A percentile compares a stretch with the other conserved stretches of the same genome.
Evolutionary conservation across 73 alveolate genomes (phyloP).

Genomic region (Urostyla sp.): DNA sequence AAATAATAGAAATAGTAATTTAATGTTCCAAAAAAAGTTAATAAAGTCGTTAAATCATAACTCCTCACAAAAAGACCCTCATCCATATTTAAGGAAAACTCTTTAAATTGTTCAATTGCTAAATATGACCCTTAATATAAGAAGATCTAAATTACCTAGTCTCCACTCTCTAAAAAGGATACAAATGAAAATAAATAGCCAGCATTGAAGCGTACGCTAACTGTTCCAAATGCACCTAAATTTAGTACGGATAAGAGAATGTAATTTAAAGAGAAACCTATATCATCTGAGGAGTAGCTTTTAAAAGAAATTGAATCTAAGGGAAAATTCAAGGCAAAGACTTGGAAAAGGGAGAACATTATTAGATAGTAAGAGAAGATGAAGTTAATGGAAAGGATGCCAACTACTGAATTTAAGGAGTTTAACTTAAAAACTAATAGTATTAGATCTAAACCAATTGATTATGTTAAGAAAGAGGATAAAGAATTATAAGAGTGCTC

Average conservation of each 20-base stretch:
- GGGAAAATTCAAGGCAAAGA: slow-evolving; percentile 47
- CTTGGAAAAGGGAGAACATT: slow-evolving; percentile 33
- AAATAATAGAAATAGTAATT: too few species aligned
- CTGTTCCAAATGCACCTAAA: slow-evolving; percentile 11
- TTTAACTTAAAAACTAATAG: slow-evolving; percentile 13
- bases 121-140: too few species aligned
- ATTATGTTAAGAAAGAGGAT: neutral
- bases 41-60: too few species aligned
- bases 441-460: neutral
- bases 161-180: too few species aligned
- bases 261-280: neutral
- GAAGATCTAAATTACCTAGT: too few species aligned
- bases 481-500: slow-evolving; percentile 25
- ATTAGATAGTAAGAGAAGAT: slow-evolving; percentile 13
- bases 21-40: too few species aligned
- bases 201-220: too few species aligned
- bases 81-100: too few species aligned
- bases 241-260: slow-evolving; percentile 4
- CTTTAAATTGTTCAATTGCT: too few species aligned
- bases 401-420: slow-evolving; percentile 6
- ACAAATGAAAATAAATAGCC: too few species aligned
- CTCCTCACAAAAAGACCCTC: too few species aligned
- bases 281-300: slow-evolving; percentile 31
- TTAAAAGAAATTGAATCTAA: neutral
- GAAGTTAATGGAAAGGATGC: neutral